These are phyloP conservation scores for Pterocarpus santalinus DNA, from an alignment of 306 rosid species.

Conservation along the genomic window DNA sequence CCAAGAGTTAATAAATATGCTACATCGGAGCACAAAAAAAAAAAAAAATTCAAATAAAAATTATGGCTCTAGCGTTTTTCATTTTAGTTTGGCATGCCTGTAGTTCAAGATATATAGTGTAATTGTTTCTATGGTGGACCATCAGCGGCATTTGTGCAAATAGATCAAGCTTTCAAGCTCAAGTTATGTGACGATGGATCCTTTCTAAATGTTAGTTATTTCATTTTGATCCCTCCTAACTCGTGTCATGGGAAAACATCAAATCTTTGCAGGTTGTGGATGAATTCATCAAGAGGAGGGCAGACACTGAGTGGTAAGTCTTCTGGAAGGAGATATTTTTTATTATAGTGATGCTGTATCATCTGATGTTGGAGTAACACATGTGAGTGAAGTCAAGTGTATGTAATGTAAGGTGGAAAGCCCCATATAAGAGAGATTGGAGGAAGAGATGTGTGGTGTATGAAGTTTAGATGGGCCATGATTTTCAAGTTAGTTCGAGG, in stretches of 20 bases:
- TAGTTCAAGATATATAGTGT: not conserved
- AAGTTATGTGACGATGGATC: not conserved
- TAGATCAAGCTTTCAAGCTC: conserved; percentile 3
- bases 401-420: too few species aligned
- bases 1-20: not conserved
- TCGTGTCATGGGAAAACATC: conserved; percentile 4
- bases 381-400: too few species aligned
- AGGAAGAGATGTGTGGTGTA: too few species aligned
- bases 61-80: not conserved
- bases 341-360: not conserved
- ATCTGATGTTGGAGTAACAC: too few species aligned
- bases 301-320: conserved; percentile 73
- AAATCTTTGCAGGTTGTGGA: conserved; percentile 73
- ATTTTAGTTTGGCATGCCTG: conserved; percentile 8
- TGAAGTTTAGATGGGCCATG: too few species aligned
- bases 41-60: too few species aligned
- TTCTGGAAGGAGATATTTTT: conserved; percentile 11
- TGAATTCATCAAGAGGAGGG: conserved; percentile 78
- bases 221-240: conserved; percentile 1
- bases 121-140: not conserved
- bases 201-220: not conserved
- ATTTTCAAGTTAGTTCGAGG: too few species aligned
- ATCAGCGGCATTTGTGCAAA: not conserved
- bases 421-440: too few species aligned
- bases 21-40: not conserved